Conservation (phyloP, 345 rosid species). For the Dipteronia dyeriana region DNA sequence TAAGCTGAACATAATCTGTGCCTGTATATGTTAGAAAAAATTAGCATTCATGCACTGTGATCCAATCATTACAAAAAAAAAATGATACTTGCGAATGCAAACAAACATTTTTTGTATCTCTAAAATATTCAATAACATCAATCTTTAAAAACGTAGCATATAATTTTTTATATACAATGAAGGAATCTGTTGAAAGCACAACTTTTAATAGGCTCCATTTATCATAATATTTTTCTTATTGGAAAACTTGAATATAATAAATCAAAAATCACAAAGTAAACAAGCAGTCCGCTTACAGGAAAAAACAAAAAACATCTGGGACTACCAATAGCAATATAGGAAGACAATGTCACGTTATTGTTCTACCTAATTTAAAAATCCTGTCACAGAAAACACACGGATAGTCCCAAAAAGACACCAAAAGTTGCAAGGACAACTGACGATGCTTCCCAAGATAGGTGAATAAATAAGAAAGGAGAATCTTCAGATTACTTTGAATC, state of each 20-base stretch:
- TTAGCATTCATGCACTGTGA: neutral
- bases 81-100: neutral
- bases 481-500: neutral
- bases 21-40: conserved; percentile 44
- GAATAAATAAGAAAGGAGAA: neutral
- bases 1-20: conserved; percentile 59
- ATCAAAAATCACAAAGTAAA: too few species aligned
- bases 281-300: neutral
- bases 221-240: neutral
- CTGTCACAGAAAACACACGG: neutral
- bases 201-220: neutral
- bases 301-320: neutral
- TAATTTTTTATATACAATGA: neutral
- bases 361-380: neutral
- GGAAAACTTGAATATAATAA: neutral
- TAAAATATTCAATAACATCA: conserved; percentile 5
- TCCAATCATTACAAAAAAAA: neutral
- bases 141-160: neutral
- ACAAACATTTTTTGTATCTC: neutral
- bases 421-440: neutral
- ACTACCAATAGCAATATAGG: neutral
- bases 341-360: neutral
- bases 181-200: neutral
- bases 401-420: neutral
- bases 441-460: neutral